phyloP scores from a whole-genome alignment of 352 stramenopile genomes.

The Stephanocyclus meneghinianus region DNA sequence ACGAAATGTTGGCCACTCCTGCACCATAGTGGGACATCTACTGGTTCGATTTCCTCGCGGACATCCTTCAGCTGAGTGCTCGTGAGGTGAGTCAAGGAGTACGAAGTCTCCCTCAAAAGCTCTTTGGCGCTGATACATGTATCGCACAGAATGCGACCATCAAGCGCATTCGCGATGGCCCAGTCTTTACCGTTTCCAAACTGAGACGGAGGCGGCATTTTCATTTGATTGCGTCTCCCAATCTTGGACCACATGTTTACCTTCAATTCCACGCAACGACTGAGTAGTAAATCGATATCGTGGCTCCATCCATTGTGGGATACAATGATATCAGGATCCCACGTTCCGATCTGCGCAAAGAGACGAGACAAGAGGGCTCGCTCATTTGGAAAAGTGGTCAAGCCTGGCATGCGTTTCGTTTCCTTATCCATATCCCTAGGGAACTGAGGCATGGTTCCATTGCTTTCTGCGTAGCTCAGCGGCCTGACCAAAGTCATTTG shows the following conservation, averaged over 20 bases:
- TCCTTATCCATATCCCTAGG: slow-evolving; percentile 85
- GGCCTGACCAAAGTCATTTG: slow-evolving; percentile 53
- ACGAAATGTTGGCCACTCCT: slow-evolving; percentile 88
- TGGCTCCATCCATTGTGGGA: slow-evolving; percentile 99
- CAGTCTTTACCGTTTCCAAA: slow-evolving; percentile 78
- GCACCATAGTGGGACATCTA: slow-evolving; percentile 92
- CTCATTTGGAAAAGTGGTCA: slow-evolving; percentile 84
- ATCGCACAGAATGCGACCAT: slow-evolving; percentile 95
- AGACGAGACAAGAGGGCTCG: slow-evolving; percentile 84
- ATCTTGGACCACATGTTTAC: slow-evolving; percentile 86
- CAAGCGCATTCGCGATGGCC: slow-evolving; percentile 81
- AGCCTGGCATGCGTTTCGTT: slow-evolving; percentile 68
- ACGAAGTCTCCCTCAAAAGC: slow-evolving; percentile 97
- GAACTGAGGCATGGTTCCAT: slow-evolving; percentile 70
- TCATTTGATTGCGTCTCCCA: slow-evolving; percentile 81
- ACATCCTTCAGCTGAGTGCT: slow-evolving; percentile 88
- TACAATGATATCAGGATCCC: slow-evolving; percentile 98
- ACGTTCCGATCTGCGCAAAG: slow-evolving; percentile 89
- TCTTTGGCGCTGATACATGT: slow-evolving; percentile 98
- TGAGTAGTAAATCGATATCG: slow-evolving; percentile 96
- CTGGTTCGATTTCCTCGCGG: slow-evolving; percentile 91
- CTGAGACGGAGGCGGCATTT: slow-evolving; percentile 58
- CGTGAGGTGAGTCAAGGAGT: slow-evolving; percentile 93
- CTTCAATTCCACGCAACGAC: slow-evolving; percentile 91
- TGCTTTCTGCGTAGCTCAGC: slow-evolving; percentile 27